Percentiles rank a stretch among this genome's conserved stretches.
Evolutionary conservation across 2,329 filamentous ascomycete species (phyloP).

Genomic region (Pseudogymnoascus destructans): DNA sequence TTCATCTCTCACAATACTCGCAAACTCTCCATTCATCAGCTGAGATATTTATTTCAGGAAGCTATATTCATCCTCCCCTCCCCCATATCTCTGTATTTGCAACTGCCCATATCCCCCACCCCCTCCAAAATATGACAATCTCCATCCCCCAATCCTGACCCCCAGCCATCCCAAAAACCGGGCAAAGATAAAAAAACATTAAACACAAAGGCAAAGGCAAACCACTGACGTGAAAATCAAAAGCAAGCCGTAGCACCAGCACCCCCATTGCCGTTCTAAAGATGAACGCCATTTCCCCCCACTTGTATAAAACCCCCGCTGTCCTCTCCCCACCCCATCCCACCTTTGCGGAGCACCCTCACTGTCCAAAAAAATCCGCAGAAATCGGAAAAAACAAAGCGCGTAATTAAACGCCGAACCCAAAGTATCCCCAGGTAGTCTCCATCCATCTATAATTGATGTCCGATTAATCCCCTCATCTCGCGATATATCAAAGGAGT

Average conservation of each 20-base stretch:
- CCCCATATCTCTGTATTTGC: neutral
- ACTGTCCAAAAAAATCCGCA: neutral
- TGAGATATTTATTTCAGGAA: neutral
- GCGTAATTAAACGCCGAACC: neutral
- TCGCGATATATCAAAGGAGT: neutral
- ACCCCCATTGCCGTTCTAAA: neutral
- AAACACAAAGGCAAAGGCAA: neutral
- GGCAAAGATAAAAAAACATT: neutral
- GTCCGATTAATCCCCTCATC: neutral
- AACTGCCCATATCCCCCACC: neutral
- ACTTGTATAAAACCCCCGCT: neutral
- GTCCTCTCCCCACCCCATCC: neutral
- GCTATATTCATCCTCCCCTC: neutral
- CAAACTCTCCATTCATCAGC: neutral
- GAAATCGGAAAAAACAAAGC: neutral
- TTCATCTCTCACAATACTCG: neutral
- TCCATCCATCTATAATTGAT: neutral
- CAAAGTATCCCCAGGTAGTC: neutral
- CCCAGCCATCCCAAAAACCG: neutral
- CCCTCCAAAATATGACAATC: neutral
- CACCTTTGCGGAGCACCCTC: neutral
- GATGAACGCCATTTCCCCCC: neutral
- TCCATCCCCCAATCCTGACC: neutral
- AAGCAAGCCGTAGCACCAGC: neutral
- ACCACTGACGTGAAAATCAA: neutral